Conservation (phyloP, 2,329 filamentous ascomycete species). For the Talaromyces islandicus region DNA sequence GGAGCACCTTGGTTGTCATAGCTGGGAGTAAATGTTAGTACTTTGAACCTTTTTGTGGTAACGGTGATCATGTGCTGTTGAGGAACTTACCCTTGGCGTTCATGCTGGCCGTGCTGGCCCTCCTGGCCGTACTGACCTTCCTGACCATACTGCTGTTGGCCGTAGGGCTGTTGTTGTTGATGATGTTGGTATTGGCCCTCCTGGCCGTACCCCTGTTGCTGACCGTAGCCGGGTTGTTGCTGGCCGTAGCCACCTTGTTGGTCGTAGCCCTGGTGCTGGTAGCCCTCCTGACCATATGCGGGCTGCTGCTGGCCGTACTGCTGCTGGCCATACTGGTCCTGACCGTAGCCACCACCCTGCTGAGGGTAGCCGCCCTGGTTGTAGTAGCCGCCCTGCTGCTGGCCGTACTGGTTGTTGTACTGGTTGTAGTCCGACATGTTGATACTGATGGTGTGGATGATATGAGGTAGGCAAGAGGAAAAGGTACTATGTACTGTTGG, state of each 20-base stretch:
- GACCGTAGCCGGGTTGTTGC: slow-evolving; percentile 17
- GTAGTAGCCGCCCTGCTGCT: slow-evolving; percentile 6
- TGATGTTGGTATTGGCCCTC: slow-evolving; percentile 15
- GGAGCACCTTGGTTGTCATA: slow-evolving; percentile 21
- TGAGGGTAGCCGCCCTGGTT: slow-evolving; percentile 12
- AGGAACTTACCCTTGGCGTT: slow-evolving; percentile 7
- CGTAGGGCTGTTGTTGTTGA: background rate
- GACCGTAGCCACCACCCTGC: slow-evolving; percentile 6
- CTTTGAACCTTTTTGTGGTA: slow-evolving; percentile 15
- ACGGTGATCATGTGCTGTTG: background rate
- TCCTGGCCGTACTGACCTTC: slow-evolving; percentile 15
- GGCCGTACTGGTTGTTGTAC: slow-evolving; percentile 20
- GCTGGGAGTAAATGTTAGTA: background rate
- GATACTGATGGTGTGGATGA: slow-evolving; percentile 1
- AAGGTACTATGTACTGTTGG: background rate
- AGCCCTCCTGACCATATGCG: slow-evolving; percentile 18
- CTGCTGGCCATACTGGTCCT: slow-evolving; percentile 19
- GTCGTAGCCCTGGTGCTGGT: slow-evolving; percentile 9
- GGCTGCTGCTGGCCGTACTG: background rate
- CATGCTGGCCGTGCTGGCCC: slow-evolving; percentile 8
- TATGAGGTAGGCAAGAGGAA: background rate
- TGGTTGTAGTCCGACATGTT: slow-evolving; percentile 15
- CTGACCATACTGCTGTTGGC: slow-evolving; percentile 17
- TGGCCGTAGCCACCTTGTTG: slow-evolving; percentile 18
- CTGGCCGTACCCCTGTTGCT: slow-evolving; percentile 14